Conservation (phyloP, 2,329 filamentous ascomycete genomes). For the Fusarium austroafricanum region DNA sequence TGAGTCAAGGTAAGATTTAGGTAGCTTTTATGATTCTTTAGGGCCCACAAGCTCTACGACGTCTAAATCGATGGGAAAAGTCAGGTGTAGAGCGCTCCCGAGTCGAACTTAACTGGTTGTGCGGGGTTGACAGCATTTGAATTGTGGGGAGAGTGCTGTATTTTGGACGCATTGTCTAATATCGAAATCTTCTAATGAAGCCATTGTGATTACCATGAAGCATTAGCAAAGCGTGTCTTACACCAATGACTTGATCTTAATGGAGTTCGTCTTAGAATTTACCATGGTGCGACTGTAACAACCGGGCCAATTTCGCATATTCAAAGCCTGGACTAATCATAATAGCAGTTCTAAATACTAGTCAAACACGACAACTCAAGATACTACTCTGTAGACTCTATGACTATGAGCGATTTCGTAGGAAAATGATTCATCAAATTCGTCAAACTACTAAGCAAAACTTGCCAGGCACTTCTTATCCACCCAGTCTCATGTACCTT, state of each 20-base stretch:
- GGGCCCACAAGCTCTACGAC: too few species aligned
- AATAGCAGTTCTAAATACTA: not conserved
- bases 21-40: too few species aligned
- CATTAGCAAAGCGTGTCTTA: not conserved
- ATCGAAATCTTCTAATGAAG: not conserved
- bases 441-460: not conserved
- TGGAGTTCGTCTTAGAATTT: not conserved
- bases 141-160: slow-evolving; percentile 25
- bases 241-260: not conserved
- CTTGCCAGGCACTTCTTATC: not conserved
- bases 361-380: not conserved
- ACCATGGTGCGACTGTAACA: not conserved
- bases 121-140: slow-evolving; percentile 35
- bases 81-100: not conserved
- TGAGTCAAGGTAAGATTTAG: too few species aligned
- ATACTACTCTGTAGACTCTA: not conserved
- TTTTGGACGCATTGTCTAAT: not conserved
- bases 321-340: not conserved
- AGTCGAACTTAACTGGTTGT: slow-evolving; percentile 26
- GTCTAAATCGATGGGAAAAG: too few species aligned
- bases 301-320: not conserved
- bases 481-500: slow-evolving; percentile 35
- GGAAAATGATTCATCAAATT: not conserved
- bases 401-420: not conserved
- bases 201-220: not conserved